A percentile compares a stretch with the other conserved stretches of the same genome.
Conservation (phyloP, 2,329 filamentous ascomycete species). For the Sporothrix dimorphospora region DNA sequence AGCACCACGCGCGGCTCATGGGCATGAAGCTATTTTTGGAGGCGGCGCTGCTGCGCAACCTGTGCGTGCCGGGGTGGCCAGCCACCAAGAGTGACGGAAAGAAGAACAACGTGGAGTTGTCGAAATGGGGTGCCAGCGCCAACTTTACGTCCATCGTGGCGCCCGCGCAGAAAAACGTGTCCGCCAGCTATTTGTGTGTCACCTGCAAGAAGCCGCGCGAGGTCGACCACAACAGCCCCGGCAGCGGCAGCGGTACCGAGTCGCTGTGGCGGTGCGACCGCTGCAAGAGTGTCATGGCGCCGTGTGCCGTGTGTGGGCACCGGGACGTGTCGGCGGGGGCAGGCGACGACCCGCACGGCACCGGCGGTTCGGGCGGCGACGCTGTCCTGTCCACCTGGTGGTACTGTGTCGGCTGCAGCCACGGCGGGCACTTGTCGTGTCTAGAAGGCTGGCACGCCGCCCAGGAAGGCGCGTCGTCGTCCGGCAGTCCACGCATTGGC, state of each 20-base stretch:
- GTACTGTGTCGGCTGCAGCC: conserved; percentile 65
- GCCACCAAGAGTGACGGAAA: not conserved
- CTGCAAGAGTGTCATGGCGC: conserved; percentile 56
- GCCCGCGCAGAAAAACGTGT: conserved; percentile 58
- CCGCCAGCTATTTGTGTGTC: conserved; percentile 58
- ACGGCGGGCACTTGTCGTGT: conserved; percentile 65
- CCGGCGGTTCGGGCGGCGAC: not conserved
- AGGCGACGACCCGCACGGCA: not conserved
- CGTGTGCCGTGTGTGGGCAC: conserved; percentile 63
- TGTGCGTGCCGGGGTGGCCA: conserved; percentile 63
- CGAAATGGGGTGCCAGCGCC: conserved; percentile 52
- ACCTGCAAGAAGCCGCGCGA: conserved; percentile 61
- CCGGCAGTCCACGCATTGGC: conserved; percentile 33
- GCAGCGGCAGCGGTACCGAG: conserved; percentile 39
- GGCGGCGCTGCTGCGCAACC: conserved; percentile 63
- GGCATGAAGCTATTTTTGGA: conserved; percentile 63
- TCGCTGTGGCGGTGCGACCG: conserved; percentile 61
- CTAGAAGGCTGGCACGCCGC: conserved; percentile 60
- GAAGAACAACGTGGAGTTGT: conserved; percentile 43
- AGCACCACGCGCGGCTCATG: conserved; percentile 64
- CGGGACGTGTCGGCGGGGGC: conserved; percentile 43
- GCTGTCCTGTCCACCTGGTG: conserved; percentile 57
- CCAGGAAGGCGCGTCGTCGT: no score
- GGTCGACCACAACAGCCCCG: conserved; percentile 49
- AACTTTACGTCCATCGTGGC: conserved; percentile 51